Base-by-base conservation (phyloP, 768 basidiomycete genomes). In the Leccinum obscurum region DNA sequence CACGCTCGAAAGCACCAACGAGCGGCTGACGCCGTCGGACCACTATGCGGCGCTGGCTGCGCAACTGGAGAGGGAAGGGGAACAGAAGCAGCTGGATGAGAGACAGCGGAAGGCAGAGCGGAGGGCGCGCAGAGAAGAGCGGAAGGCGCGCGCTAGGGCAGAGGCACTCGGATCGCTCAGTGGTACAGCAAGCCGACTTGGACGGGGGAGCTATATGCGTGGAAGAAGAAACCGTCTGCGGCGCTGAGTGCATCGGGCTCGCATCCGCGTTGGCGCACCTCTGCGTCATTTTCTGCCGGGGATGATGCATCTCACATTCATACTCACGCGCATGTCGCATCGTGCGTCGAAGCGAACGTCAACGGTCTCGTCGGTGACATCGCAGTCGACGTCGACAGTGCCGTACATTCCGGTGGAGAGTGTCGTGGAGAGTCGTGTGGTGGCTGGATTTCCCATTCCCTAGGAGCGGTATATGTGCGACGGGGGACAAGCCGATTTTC, bases 1-100 rank as follows among this genome's bases (percentile, higher is more conserved):
- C 5, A 86, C 86, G 6, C 80, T 88, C 48, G 89, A 90, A 90
- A 61, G 88, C 89, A 4, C 82, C 88, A 24, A 24, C 22, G 22
- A 24, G 22, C 22, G 22, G 22, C 22, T 24, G 37, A 80, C 85
- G 6, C 76, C 78, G 0, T 77, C 80, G 0, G 77, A 73, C 61
- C 77, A 75, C 15, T 56, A 54, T 24, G 75, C 71, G 3, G 68
- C 61, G 2, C 61, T 68, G 0, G 73, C 68, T 32, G 72, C 74
- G 37, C 74, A 60, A 69, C 67, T 64, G 7, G 70, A 68, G 52
- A 69, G 41, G 58, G 72, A 52, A 64, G 75, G 44, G 69, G 75
- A 24, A 63, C 64, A 39, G 37, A 39, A 6, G 37, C 15, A 48
- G 39, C 44, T 64, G 57, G 77, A 75, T 32, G 80, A 81, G 60